These are phyloP conservation scores for Phlebiopsis gigantea DNA, from an alignment of 768 basidiomycete species.

Conservation along the genomic window DNA sequence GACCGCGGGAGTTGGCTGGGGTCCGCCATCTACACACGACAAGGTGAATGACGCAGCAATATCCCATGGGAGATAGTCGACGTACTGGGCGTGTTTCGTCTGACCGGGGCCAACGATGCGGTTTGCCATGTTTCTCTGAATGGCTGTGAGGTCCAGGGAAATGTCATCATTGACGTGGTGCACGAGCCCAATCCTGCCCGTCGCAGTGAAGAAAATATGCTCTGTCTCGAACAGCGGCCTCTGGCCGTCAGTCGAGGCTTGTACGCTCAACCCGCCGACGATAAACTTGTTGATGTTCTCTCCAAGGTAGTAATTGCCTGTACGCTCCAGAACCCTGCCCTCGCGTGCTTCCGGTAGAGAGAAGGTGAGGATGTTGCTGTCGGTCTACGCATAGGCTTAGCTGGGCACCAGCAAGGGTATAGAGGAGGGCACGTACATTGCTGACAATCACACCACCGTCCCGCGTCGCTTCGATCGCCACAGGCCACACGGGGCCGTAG, in stretches of 20 bases:
- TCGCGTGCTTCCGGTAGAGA: conserved; percentile 37
- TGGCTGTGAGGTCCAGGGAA: conserved; percentile 53
- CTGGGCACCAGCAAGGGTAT: not conserved
- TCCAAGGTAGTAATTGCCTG: conserved; percentile 69
- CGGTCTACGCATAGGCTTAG: conserved; percentile 37
- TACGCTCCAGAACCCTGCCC: conserved; percentile 47
- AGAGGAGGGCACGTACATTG: conserved; percentile 48
- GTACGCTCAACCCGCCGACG: conserved; percentile 53
- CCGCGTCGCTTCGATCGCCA: conserved; percentile 54
- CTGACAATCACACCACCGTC: conserved; percentile 59
- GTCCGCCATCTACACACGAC: conserved; percentile 53
- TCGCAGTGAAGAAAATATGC: conserved; percentile 71
- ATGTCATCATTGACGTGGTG: conserved; percentile 47
- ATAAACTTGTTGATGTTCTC: conserved; percentile 77
- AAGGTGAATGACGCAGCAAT: not conserved
- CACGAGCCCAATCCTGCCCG: conserved; percentile 75
- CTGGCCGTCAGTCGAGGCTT: conserved; percentile 32
- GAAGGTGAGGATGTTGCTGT: conserved; percentile 65
- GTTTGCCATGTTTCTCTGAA: conserved; percentile 71
- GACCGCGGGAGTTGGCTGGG: conserved; percentile 52
- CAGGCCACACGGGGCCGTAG: conserved; percentile 71
- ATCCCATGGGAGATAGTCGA: not conserved
- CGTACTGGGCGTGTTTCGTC: conserved; percentile 57
- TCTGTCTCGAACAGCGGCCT: conserved; percentile 44
- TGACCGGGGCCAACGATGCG: conserved; percentile 50